Percentiles rank a stretch among this genome's conserved stretches.
phyloP scores from a whole-genome alignment of 1,284 basidiomycete genomes.

The Irpex rosettiformis region DNA sequence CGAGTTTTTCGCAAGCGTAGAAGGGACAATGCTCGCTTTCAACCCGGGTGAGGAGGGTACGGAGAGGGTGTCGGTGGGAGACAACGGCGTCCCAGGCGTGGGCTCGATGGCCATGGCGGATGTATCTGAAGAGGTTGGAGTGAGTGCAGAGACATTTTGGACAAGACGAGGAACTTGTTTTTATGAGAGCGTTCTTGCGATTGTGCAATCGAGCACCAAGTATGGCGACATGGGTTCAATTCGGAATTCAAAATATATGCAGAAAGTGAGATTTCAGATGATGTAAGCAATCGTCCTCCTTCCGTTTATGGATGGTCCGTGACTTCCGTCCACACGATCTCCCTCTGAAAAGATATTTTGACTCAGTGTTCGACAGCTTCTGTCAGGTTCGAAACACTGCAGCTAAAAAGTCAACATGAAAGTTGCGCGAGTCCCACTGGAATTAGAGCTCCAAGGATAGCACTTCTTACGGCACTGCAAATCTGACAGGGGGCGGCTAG shows the following conservation, averaged over 20 bases:
- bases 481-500: no score
- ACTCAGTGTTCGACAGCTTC: not conserved
- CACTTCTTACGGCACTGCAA: no score
- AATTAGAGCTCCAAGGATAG: no score
- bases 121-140: not conserved
- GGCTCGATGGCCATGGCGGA: slow-evolving; percentile 23
- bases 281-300: not conserved
- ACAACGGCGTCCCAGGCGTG: slow-evolving; percentile 29
- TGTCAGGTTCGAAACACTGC: not conserved
- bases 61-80: slow-evolving; percentile 31
- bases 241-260: not conserved
- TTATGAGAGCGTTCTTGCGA: not conserved
- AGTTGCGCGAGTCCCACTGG: no score
- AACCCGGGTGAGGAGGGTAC: slow-evolving; percentile 28
- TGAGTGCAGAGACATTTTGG: not conserved
- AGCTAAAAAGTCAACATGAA: no score
- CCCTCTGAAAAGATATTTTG: not conserved
- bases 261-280: not conserved
- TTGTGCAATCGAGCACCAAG: slow-evolving; percentile 11
- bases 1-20: slow-evolving; percentile 18
- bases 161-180: slow-evolving; percentile 1
- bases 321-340: no score
- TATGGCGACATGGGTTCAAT: slow-evolving; percentile 12
- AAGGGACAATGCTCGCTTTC: slow-evolving; percentile 20
- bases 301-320: not conserved